These are phyloP conservation scores for Taphrina flavorubra DNA, from an alignment of 1,139 yeast species.

Conservation along the genomic window DNA sequence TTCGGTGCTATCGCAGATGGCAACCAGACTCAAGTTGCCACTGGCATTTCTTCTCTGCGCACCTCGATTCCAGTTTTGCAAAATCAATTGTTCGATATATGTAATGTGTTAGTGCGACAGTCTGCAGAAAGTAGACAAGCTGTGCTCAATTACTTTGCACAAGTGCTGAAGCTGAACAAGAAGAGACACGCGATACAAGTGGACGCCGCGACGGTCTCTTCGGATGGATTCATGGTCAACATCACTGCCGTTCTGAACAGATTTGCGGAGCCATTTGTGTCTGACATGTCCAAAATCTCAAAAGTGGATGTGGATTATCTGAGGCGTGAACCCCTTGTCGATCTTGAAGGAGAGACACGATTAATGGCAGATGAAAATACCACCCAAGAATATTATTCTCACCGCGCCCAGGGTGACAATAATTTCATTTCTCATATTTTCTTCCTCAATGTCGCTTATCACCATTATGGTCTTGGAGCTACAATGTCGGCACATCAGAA, in stretches of 20 bases:
- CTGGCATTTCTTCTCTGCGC: slow-evolving; percentile 25
- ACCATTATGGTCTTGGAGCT: slow-evolving; percentile 91
- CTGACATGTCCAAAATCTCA: slow-evolving; percentile 68
- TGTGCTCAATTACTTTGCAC: slow-evolving; percentile 71
- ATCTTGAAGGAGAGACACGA: slow-evolving; percentile 80
- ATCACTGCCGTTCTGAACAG: slow-evolving; percentile 69
- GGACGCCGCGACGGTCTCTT: slow-evolving; percentile 66
- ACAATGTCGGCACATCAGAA: slow-evolving; percentile 64
- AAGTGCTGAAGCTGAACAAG: slow-evolving; percentile 77
- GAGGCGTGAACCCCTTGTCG: slow-evolving; percentile 57
- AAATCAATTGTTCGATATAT: slow-evolving; percentile 62
- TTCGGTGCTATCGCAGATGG: slow-evolving; percentile 49
- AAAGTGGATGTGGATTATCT: slow-evolving; percentile 76
- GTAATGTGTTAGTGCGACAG: slow-evolving; percentile 79
- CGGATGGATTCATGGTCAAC: slow-evolving; percentile 84
- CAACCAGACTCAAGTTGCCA: slow-evolving; percentile 43
- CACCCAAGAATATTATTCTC: slow-evolving; percentile 63
- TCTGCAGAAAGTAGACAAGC: slow-evolving; percentile 67
- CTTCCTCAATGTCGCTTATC: slow-evolving; percentile 74
- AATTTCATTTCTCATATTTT: slow-evolving; percentile 91
- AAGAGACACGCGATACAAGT: slow-evolving; percentile 87
- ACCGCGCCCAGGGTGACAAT: slow-evolving; percentile 52
- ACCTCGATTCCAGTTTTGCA: slow-evolving; percentile 25
- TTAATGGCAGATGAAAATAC: slow-evolving; percentile 76
- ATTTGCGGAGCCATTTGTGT: slow-evolving; percentile 80